Evolutionary conservation across 2,329 filamentous ascomycete species (phyloP), one percentile per base, ranked within the genome.

Genomic region (Colletotrichum spinosum): DNA sequence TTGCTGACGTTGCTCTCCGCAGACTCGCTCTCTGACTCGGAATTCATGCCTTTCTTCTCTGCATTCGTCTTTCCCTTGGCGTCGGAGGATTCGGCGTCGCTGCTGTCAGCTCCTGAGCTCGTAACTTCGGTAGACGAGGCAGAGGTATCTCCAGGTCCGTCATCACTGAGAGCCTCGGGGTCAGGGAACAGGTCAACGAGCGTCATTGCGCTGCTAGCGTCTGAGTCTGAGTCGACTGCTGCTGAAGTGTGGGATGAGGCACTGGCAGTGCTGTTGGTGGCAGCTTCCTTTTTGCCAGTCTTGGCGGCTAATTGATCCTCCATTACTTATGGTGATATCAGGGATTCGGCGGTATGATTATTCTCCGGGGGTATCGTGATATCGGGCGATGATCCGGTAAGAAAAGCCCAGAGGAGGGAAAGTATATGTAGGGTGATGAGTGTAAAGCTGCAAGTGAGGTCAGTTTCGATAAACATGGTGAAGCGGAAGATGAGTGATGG

Each of bases 121-220:
- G 48, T 39, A 38, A 41, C 39, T 25, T 45, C 38, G 33, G 62
- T 62, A 3, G 62, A 62, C 8, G 55, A 46, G 37, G 39, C 62
- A 17, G 57, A 65, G 2, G 52, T 52, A 46, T 56, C 39, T 15
- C 52, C 58, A 12, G 41, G 8, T 15, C n/a, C 58, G 8, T 51
- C 48, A 10, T 54, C 49, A 9, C 48, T 37, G 4, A 45, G 11
- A 25, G 41, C 46, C 11, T 34, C 39, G 0, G 56, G 17, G 39
- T 48, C 52, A 1, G 39, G 34, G 8, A 65, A 65, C 4, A 65
- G 8, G 35, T 65, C 62, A 11, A 62, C 57, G 8, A 65, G 62
- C 2, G 62, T 65, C 15, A 56, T 12, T 11, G 41, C 49, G 55
- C 44, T 52, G 37, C 60, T 64, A 17, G 49, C 55, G 42, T 60